Conservation (phyloP, 257 asterid species). For the Thymus quinquecostatus region DNA sequence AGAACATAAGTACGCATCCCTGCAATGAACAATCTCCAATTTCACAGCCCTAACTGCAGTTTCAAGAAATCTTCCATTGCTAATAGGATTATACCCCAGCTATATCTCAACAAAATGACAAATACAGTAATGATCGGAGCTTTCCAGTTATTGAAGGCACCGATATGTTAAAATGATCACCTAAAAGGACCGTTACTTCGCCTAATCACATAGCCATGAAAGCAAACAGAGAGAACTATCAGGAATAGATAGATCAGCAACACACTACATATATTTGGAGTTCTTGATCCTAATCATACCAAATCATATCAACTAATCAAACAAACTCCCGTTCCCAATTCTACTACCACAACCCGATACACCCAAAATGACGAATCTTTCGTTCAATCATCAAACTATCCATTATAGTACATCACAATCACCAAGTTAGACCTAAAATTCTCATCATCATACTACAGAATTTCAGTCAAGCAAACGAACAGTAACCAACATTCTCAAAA, state of each 20-base stretch:
- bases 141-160: neutral
- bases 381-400: conserved; percentile 1
- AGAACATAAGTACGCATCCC: neutral
- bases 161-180: neutral
- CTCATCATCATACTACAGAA: conserved; percentile 1
- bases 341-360: neutral
- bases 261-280: neutral
- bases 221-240: neutral
- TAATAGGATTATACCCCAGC: conserved; percentile 2
- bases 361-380: conserved; percentile 6
- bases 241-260: too few relatives aligned
- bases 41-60: neutral
- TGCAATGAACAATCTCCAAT: neutral
- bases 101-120: neutral
- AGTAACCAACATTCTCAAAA: neutral
- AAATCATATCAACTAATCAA: neutral
- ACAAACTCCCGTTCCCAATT: neutral
- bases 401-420: neutral
- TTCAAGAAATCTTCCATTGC: neutral
- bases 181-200: conserved; percentile 1
- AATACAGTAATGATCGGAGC: neutral
- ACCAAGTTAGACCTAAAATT: neutral
- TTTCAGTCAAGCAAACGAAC: neutral
- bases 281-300: conserved; percentile 1
- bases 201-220: conserved; percentile 9